phyloP scores from a whole-genome alignment of 345 rosid genomes.

The Boechera retrofracta region DNA sequence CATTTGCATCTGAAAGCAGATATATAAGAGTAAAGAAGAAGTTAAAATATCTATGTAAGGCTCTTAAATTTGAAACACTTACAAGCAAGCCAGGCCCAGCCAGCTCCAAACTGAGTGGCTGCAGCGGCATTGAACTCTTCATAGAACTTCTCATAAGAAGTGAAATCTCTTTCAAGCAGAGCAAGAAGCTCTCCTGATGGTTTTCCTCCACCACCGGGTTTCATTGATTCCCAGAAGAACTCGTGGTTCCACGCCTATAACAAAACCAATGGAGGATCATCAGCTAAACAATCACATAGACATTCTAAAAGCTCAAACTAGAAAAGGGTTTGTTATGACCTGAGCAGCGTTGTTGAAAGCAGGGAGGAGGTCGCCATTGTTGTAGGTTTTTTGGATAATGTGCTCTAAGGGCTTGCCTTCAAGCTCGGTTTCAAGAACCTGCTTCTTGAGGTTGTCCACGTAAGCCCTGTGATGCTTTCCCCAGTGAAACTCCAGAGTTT shows the following conservation, averaged over 20 bases:
- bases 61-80: constrained; percentile 6
- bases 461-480: constrained; percentile 93
- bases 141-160: constrained; percentile 71
- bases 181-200: constrained; percentile 83
- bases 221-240: constrained; percentile 96
- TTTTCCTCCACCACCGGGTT: constrained; percentile 90
- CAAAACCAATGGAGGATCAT: constrained; percentile 2
- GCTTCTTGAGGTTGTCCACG: constrained; percentile 87
- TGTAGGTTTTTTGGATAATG: constrained; percentile 57
- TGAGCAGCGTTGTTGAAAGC: constrained; percentile 95
- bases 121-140: constrained; percentile 74
- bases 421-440: constrained; percentile 74
- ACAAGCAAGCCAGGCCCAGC: constrained; percentile 99
- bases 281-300: constrained; percentile 23
- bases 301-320: background rate
- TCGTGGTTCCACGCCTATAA: constrained; percentile 94
- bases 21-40: background rate
- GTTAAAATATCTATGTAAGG: background rate
- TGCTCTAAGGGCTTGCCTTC: constrained; percentile 72
- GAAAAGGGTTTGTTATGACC: constrained; percentile 44
- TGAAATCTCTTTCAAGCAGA: constrained; percentile 86
- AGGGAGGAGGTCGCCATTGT: constrained; percentile 81
- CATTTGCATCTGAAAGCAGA: constrained; percentile 63
- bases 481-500: constrained; percentile 88
- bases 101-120: constrained; percentile 90